These are phyloP conservation scores for Helianthus tuberosus DNA, from an alignment of 129 eudicot genomes.

Conservation along the genomic window DNA sequence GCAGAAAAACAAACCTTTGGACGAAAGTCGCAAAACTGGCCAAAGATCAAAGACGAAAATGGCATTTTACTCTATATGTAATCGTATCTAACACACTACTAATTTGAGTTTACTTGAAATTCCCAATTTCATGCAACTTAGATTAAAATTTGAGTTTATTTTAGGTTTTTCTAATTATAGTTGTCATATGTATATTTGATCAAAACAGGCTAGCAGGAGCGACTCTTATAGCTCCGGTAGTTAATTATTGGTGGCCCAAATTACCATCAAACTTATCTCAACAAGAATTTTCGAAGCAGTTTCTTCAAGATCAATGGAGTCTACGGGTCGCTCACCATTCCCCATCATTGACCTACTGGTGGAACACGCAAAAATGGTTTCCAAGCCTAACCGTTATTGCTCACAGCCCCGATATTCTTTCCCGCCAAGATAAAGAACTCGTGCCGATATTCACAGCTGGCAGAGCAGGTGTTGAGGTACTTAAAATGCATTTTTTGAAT, in stretches of 20 bases:
- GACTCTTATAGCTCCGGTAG: constrained; percentile 70
- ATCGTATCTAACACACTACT: too few species aligned
- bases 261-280: constrained; percentile 63
- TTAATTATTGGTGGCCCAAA: constrained; percentile 82
- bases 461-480: constrained; percentile 50
- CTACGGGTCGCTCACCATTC: constrained; percentile 71
- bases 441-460: constrained; percentile 36
- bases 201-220: constrained; percentile 72
- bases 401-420: constrained; percentile 50
- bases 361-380: constrained; percentile 79
- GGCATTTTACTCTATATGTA: too few species aligned
- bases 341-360: constrained; percentile 83
- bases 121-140: not conserved
- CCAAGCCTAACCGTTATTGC: constrained; percentile 50
- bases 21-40: too few species aligned
- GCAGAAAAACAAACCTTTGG: too few species aligned
- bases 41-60: too few species aligned
- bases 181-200: not conserved
- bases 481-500: not conserved
- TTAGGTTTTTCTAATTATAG: not conserved
- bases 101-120: not conserved
- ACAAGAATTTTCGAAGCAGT: constrained; percentile 53
- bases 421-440: constrained; percentile 60
- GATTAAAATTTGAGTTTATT: not conserved
- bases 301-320: constrained; percentile 69